Base-by-base conservation (phyloP, 2,329 filamentous ascomycete genomes). In the Ophiocordyceps polyrhachis-furcata region DNA sequence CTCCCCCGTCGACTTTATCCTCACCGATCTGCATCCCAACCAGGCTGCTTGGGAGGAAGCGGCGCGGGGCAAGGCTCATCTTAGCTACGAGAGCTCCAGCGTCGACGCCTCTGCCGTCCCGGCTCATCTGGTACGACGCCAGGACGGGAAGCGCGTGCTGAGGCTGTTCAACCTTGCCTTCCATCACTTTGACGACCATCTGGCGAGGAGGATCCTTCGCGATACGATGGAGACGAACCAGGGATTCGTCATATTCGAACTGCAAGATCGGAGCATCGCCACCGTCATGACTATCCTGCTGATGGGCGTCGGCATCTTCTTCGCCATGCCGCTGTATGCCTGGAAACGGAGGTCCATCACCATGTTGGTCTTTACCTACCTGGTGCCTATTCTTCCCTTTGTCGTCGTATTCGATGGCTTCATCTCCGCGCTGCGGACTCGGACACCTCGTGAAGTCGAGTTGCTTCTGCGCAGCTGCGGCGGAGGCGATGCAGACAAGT, bases 111-210 rank as follows among this genome's bases (percentile, higher is more conserved):
- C 73, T 12, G 62, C 68, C 43, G 76, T 73, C 2, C 74, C 78
- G n/a, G 53, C 59, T 29, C 59, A 67, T 38, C 58, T 79, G 29
- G 60, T 73, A 42, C 52, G 46, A 20, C 55, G 54, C 12, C 63
- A 62, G 6, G 23, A 28, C 12, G 14, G 40, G 4, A 65, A 63
- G 43, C 70, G 68, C 54, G 70, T 83, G 20, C 81, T 85, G 55
- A 68, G 82, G 5, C 62, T 86, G 43, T 87, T 83, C 58, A 83
- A 80, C 56, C 66, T 85, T 2, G 74, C 80, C 1, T 88, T 88
- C 54, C 83, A 87, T 59, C 82, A 87, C 61, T 87, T 87, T 51
- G 71, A 77, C 49, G 78, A 86, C 53, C 61, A 62, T 4, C 59
- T 77, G 17, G 82, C 79, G 1, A 62, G 57, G 23, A 65, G 67